Conservation (phyloP, 176 grass and related monocot species). For the Panicum miliaceum region DNA sequence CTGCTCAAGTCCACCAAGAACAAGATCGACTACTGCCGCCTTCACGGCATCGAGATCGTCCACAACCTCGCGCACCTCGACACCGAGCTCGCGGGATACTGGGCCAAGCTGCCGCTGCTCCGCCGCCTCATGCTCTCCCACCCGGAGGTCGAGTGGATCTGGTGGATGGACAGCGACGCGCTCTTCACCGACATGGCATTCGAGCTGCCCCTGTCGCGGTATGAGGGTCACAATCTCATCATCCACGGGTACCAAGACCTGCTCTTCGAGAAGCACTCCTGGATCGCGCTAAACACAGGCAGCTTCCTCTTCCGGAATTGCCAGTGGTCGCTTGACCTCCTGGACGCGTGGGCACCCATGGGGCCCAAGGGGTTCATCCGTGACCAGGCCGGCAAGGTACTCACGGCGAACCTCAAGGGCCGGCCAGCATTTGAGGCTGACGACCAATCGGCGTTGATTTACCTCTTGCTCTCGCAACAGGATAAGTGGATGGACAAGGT, state of each 20-base stretch:
- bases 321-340: conserved; percentile 92
- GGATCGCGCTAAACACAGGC: conserved; percentile 90
- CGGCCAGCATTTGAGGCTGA: conserved; percentile 89
- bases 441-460: conserved; percentile 92
- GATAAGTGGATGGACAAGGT: conserved; percentile 85
- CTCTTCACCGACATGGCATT: conserved; percentile 99
- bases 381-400: conserved; percentile 71
- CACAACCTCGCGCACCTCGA: conserved; percentile 95
- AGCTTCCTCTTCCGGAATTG: conserved; percentile 90
- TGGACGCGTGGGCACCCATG: conserved; percentile 88
- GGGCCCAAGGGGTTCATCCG: conserved; percentile 78
- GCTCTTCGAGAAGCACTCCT: conserved; percentile 80
- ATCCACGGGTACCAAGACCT: conserved; percentile 93
- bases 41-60: conserved; percentile 88
- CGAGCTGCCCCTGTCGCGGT: conserved; percentile 71
- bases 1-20: conserved; percentile 88
- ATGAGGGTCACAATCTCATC: conserved; percentile 74
- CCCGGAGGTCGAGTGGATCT: conserved; percentile 96
- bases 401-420: conserved; percentile 77
- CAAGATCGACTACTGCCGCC: conserved; percentile 94
- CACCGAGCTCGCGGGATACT: conserved; percentile 86
- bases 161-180: conserved; percentile 98
- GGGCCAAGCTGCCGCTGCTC: conserved; percentile 89
- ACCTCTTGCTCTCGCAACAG: conserved; percentile 84
- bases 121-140: conserved; percentile 86